Evolutionary conservation across 371 early-diverging fungal genomes (phyloP).

Genomic region (Choanephora cucurbitarum): DNA sequence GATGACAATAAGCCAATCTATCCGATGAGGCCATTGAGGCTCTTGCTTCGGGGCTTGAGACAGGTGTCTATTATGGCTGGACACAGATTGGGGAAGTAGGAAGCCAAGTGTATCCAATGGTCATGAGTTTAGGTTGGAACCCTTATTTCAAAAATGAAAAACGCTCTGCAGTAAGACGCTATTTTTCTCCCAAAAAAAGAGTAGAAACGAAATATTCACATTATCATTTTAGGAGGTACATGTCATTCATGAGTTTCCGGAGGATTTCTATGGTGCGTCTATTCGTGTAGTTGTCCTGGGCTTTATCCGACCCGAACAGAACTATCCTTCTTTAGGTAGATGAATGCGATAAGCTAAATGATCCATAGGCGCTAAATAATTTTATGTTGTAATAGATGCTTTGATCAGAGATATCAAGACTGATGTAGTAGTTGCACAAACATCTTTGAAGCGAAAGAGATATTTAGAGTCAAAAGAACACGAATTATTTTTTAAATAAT

Average conservation of each 20-base stretch:
- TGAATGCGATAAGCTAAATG: not conserved
- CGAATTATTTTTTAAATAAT: conserved; percentile 6
- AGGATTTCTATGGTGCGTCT: conserved; percentile 90
- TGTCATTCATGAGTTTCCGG: conserved; percentile 81
- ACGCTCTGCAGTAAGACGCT: conserved; percentile 83
- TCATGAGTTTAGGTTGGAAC: conserved; percentile 98
- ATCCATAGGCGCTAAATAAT: not conserved
- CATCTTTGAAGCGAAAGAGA: conserved; percentile 58
- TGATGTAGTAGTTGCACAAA: conserved; percentile 83
- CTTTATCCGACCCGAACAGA: conserved; percentile 88
- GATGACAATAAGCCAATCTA: conserved; percentile 73
- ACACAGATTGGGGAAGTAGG: conserved; percentile 66
- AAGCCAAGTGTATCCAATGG: conserved; percentile 85
- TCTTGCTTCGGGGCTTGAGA: conserved; percentile 64
- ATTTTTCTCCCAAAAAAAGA: conserved; percentile 3
- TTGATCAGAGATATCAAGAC: conserved; percentile 89
- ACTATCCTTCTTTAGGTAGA: conserved; percentile 84
- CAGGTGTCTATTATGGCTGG: conserved; percentile 97
- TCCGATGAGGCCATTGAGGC: conserved; percentile 76
- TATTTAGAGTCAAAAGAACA: conserved; percentile 22
- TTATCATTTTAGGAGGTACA: conserved; percentile 81
- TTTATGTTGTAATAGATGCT: conserved; percentile 70
- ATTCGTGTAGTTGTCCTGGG: conserved; percentile 85
- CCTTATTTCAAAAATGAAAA: conserved; percentile 97
- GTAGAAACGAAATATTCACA: not conserved